Conservation (phyloP, 2,329 filamentous ascomycete genomes). For the Trichoderma gracile region DNA sequence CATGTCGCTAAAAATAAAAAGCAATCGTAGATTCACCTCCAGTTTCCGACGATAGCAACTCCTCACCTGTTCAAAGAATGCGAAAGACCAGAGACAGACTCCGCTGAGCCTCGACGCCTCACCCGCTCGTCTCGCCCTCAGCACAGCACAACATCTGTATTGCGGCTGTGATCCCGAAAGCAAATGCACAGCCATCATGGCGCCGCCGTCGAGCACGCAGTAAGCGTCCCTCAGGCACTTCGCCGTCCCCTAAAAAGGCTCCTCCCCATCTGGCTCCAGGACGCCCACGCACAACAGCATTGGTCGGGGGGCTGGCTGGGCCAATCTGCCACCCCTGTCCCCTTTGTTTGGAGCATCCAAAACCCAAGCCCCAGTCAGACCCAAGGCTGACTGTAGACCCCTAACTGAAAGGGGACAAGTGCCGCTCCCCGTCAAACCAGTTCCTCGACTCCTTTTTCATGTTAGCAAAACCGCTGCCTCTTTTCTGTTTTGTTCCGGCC, state of each 20-base stretch:
- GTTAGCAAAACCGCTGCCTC: conserved; percentile 17
- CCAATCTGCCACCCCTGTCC: conserved; percentile 14
- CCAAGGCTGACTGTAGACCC: conserved; percentile 25
- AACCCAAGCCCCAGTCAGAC: conserved; percentile 16
- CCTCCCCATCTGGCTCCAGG: no score
- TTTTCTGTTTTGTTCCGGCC: conserved; percentile 15
- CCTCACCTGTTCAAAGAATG: no score
- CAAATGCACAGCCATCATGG: conserved; percentile 19
- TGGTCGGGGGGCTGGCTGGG: no score
- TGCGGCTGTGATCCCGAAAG: conserved; percentile 10
- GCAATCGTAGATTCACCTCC: conserved; percentile 6
- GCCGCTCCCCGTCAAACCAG: conserved; percentile 14
- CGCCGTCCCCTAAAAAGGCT: conserved; percentile 9
- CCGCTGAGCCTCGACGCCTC: not conserved
- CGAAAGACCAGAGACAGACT: not conserved
- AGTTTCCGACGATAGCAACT: not conserved
- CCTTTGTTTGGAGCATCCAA: conserved; percentile 10
- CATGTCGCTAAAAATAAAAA: conserved; percentile 1
- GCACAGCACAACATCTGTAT: not conserved
- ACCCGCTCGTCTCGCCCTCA: no score
- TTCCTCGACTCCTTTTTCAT: conserved; percentile 26
- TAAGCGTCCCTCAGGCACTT: conserved; percentile 19
- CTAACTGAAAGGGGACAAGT: conserved; percentile 26
- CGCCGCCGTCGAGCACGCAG: conserved; percentile 1
- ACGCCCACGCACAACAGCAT: no score